Percentiles rank a stretch among this genome's conserved stretches.
These are phyloP conservation scores for Suhomyces guaymorum DNA, from an alignment of 1,139 yeast species.

Conservation along the genomic window DNA sequence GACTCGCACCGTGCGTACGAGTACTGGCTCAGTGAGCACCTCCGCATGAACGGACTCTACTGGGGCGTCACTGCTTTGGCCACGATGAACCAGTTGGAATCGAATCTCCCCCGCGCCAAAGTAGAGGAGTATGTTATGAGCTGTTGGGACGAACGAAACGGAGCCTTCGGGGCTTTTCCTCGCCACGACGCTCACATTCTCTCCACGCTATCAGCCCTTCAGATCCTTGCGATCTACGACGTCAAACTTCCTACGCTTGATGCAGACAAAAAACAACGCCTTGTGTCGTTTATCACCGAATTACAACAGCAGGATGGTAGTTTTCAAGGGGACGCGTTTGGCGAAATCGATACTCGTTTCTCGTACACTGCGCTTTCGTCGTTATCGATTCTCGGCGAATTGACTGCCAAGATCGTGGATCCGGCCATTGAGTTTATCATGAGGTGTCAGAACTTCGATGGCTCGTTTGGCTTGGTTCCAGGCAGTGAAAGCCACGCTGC, in stretches of 20 bases:
- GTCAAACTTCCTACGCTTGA: slow-evolving; percentile 44
- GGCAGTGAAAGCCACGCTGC: slow-evolving; percentile 97
- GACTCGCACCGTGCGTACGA: slow-evolving; percentile 53
- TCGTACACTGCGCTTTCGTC: slow-evolving; percentile 80
- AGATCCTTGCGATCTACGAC: slow-evolving; percentile 69
- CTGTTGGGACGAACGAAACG: slow-evolving; percentile 61
- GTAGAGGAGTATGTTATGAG: slow-evolving; percentile 65
- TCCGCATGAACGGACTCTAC: slow-evolving; percentile 86
- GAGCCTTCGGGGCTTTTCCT: slow-evolving; percentile 92
- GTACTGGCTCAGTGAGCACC: slow-evolving; percentile 89
- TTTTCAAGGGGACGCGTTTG: slow-evolving; percentile 86
- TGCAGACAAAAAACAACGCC: slow-evolving; percentile 17
- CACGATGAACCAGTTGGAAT: slow-evolving; percentile 54
- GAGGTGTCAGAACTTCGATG: slow-evolving; percentile 86
- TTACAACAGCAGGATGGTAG: slow-evolving; percentile 76
- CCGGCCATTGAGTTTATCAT: slow-evolving; percentile 67
- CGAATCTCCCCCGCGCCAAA: slow-evolving; percentile 57
- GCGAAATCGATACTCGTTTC: slow-evolving; percentile 91
- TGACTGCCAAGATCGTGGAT: slow-evolving; percentile 60
- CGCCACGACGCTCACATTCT: slow-evolving; percentile 88
- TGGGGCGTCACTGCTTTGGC: slow-evolving; percentile 90
- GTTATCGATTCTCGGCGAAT: slow-evolving; percentile 64
- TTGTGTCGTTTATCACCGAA: slow-evolving; percentile 47
- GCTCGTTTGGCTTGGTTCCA: slow-evolving; percentile 92
- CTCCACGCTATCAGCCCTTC: slow-evolving; percentile 84